Evolutionary conservation across 2,329 filamentous ascomycete genomes (phyloP).

Genomic region (Beauveria bassiana): DNA sequence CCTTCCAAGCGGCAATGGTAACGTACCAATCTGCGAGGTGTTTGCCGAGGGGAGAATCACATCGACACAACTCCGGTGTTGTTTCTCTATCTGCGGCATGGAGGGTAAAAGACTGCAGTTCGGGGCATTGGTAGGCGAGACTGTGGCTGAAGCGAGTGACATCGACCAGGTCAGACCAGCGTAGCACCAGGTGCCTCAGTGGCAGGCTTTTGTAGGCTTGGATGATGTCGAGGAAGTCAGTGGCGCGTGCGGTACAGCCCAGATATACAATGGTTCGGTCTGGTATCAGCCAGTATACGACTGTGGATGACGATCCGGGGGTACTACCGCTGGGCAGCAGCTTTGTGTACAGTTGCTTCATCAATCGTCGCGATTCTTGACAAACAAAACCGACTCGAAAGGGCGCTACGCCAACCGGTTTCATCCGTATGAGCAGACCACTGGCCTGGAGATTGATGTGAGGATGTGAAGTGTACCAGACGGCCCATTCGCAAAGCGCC

Average conservation of each 20-base stretch:
- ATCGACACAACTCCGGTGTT: constrained; percentile 6
- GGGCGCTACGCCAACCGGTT: not conserved
- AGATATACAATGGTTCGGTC: constrained; percentile 5
- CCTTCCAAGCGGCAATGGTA: not conserved
- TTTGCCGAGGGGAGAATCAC: not conserved
- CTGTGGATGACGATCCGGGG: not conserved
- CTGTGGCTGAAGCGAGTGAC: constrained; percentile 3
- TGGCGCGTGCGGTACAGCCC: constrained; percentile 8
- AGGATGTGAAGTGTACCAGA: constrained; percentile 8
- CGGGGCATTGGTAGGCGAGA: constrained; percentile 1
- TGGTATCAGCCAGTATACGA: constrained; percentile 9
- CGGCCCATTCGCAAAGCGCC: constrained; percentile 5
- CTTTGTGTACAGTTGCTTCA: constrained; percentile 2
- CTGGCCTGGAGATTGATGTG: constrained; percentile 9
- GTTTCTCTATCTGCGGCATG: not conserved
- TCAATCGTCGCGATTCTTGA: constrained; percentile 4
- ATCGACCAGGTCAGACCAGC: constrained; percentile 2
- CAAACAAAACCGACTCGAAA: constrained; percentile 4
- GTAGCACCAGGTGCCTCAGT: constrained; percentile 6
- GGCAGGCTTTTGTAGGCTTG: constrained; percentile 4
- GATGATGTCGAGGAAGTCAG: constrained; percentile 7
- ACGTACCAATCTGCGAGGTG: not conserved
- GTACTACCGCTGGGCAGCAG: not conserved
- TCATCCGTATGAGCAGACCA: constrained; percentile 4
- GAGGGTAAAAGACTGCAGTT: constrained; percentile 1